A percentile compares a stretch with the other conserved stretches of the same genome.
These are phyloP conservation scores for Rhododendron kiyosumense DNA, from an alignment of 148 eudicot species.

Conservation along the genomic window DNA sequence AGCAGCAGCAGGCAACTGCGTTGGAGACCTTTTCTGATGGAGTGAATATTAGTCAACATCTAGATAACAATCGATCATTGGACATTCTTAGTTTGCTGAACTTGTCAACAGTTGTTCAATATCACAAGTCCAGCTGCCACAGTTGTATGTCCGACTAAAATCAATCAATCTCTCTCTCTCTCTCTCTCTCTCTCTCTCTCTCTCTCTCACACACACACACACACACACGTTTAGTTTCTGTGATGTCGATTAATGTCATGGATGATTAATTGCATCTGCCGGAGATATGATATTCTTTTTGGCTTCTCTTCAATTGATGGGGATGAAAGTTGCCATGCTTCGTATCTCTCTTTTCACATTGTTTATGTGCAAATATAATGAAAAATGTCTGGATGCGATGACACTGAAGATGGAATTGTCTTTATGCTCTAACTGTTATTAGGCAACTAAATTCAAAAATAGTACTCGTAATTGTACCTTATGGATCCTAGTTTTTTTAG, in stretches of 20 bases:
- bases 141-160: conserved; percentile 27
- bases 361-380: background rate
- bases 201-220: background rate
- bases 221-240: background rate
- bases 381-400: background rate
- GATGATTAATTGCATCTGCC: background rate
- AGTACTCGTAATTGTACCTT: background rate
- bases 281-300: background rate
- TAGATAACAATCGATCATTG: conserved; percentile 48
- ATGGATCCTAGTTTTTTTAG: background rate
- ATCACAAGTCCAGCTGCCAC: conserved; percentile 23
- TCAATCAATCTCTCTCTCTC: background rate
- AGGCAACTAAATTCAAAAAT: background rate
- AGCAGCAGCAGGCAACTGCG: conserved; percentile 33
- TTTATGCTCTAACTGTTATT: background rate
- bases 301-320: background rate
- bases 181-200: background rate
- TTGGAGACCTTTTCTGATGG: conserved; percentile 38
- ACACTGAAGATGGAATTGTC: background rate
- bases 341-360: background rate
- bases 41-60: conserved; percentile 20
- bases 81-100: conserved; percentile 68
- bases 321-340: background rate
- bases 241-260: background rate
- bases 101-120: conserved; percentile 39